Evolutionary conservation across 192 early-diverging fungal genomes (phyloP), one percentile per base, ranked within the genome.

Genomic region (Linnemannia hyalina): DNA sequence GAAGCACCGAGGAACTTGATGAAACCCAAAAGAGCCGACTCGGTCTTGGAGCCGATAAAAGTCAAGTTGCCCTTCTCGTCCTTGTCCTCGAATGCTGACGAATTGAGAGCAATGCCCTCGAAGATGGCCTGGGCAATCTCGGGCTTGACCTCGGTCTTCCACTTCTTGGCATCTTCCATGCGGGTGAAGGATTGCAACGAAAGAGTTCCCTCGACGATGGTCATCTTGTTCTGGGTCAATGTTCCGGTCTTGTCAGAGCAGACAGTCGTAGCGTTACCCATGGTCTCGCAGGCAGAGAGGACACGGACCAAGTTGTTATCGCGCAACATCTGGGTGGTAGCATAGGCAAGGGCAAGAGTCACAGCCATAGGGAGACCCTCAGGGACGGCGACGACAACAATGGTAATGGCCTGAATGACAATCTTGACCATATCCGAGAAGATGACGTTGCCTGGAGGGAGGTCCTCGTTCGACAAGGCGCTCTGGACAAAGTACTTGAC

Each of bases 181-280:
- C 73, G 83, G 42, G 74, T 86, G 83, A 93, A 92, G 70, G 87
- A 42, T 71, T 80, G 55, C 69, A 89, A 80, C 35, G 93, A 91
- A 16, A 95, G 74, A 16, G 89, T 77, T 54, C 92, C 95, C 73
- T 90, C 87, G 20, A 95, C 95, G 4, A 97, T 93, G 0, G 95
- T 95, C 96, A 97, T 97, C 80, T 89, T 91, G 88, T 97, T 97
- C 87, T 95, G 92, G 1, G 96, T 97, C 76, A 97, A 85, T 4
- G 96, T 97, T 18, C 96, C 96, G 13, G 96, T 97, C 88, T 97
- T 97, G 87, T 97, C 96, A 2, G 95, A 95, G 89, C 95, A 97
- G 10, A 97, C 93, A 41, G 95, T 91, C 0, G 95, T 96, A 18
- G 93, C 95, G 57, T 94, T 93, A 65, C 96, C 96, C 94, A 97